Conservation (phyloP, 306 rosid species). For the Rosa lucieae region DNA sequence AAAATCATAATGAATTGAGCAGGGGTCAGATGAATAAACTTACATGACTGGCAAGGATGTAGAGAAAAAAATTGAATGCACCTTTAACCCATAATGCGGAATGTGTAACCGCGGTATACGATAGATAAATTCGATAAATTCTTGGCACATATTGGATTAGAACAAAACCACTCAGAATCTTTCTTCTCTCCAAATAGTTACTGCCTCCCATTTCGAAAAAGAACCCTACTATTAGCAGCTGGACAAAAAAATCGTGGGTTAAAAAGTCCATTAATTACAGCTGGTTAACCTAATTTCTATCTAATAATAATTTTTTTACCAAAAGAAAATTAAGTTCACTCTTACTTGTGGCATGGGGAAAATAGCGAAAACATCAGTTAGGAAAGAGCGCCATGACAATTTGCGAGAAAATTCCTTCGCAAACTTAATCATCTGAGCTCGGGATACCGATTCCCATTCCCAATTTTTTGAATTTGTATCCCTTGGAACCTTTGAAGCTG, state of each 20-base stretch:
- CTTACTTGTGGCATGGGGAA: conserved; percentile 25
- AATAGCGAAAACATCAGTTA: conserved; percentile 8
- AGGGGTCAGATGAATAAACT: background rate
- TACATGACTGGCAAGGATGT: conserved; percentile 33
- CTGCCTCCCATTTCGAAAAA: background rate
- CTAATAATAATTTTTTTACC: too few relatives aligned
- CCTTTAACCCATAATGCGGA: conserved; percentile 18
- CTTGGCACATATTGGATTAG: conserved; percentile 18
- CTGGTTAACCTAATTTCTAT: too few relatives aligned
- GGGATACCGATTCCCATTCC: background rate
- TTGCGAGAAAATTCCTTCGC: background rate
- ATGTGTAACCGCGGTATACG: background rate
- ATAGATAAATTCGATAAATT: conserved; percentile 17
- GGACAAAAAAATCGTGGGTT: background rate
- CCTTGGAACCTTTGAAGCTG: background rate
- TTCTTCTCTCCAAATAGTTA: background rate
- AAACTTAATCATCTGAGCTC: background rate
- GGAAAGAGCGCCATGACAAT: conserved; percentile 5
- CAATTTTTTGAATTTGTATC: background rate
- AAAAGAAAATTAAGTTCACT: background rate
- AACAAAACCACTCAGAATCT: conserved; percentile 10
- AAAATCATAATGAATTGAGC: background rate
- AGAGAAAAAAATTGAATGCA: conserved; percentile 24
- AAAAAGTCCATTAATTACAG: background rate
- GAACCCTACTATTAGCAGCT: conserved; percentile 10